A percentile compares a stretch with the other conserved stretches of the same genome.
phyloP scores from a whole-genome alignment of 768 basidiomycete species.

The Kwoniella shandongensis region DNA sequence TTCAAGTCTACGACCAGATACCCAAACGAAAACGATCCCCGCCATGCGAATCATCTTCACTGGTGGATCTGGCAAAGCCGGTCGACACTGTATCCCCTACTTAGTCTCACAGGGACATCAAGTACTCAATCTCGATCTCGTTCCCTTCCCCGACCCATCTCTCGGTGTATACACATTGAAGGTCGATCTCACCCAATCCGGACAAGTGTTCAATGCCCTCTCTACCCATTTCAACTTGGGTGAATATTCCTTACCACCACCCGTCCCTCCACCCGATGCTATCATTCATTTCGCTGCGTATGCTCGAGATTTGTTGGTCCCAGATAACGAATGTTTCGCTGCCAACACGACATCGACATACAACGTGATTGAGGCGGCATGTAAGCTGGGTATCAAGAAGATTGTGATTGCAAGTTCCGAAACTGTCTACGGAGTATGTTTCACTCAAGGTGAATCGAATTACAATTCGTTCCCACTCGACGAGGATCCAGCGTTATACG shows the following conservation, averaged over 20 bases:
- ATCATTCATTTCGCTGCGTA: constrained; percentile 51
- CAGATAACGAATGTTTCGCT: constrained; percentile 44
- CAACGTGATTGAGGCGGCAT: constrained; percentile 51
- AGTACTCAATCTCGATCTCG: constrained; percentile 51
- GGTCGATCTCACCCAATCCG: constrained; percentile 46
- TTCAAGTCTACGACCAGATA: not conserved
- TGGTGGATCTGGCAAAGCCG: constrained; percentile 50
- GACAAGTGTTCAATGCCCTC: constrained; percentile 51
- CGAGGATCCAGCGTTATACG: constrained; percentile 31
- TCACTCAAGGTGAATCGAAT: constrained; percentile 49
- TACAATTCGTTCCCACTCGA: constrained; percentile 47
- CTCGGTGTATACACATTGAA: constrained; percentile 47
- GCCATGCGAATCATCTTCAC: constrained; percentile 48
- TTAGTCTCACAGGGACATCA: constrained; percentile 44
- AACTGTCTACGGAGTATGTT: constrained; percentile 50
- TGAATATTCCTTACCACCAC: constrained; percentile 40
- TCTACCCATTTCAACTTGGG: constrained; percentile 41
- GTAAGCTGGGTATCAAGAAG: constrained; percentile 49
- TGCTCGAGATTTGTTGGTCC: constrained; percentile 48
- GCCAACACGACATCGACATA: constrained; percentile 44
- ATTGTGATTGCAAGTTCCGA: constrained; percentile 47
- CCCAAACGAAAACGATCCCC: not conserved
- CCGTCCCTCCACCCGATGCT: constrained; percentile 30
- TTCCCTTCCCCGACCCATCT: constrained; percentile 37
- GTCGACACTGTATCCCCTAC: constrained; percentile 49